A percentile compares a stretch with the other conserved stretches of the same genome.
These are phyloP conservation scores for Fusarium proliferatum DNA, from an alignment of 2,329 filamentous ascomycete genomes.

Conservation along the genomic window DNA sequence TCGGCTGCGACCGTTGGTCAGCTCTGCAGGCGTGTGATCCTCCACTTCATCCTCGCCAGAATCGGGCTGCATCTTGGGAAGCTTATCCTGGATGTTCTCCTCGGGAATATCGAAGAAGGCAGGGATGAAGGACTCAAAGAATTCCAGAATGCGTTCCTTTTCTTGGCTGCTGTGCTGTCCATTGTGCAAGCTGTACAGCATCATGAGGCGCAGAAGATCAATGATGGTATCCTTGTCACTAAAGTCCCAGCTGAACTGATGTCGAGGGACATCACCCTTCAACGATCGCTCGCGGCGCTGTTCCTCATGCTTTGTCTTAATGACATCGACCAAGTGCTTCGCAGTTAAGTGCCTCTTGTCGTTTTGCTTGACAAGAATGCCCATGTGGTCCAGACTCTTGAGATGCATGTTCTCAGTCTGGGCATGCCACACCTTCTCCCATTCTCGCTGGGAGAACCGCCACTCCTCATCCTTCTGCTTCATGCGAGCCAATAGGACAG, in stretches of 20 bases:
- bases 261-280: constrained; percentile 69
- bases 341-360: constrained; percentile 93
- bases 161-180: constrained; percentile 78
- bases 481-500: constrained; percentile 85
- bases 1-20: constrained; percentile 74
- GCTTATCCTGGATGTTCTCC: constrained; percentile 73
- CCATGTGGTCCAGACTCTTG: constrained; percentile 96
- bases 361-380: constrained; percentile 84
- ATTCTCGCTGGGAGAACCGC: constrained; percentile 96
- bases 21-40: constrained; percentile 76
- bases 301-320: constrained; percentile 93
- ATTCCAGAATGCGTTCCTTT: constrained; percentile 78
- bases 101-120: constrained; percentile 81
- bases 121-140: constrained; percentile 80
- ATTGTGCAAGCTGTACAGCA: constrained; percentile 73
- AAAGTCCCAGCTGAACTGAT: constrained; percentile 83
- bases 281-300: constrained; percentile 78
- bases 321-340: constrained; percentile 89
- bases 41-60: constrained; percentile 83
- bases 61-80: constrained; percentile 75
- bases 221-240: constrained; percentile 75
- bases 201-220: constrained; percentile 71
- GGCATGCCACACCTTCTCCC: constrained; percentile 98
- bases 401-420: constrained; percentile 96
- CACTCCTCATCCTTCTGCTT: constrained; percentile 98